A percentile compares a stretch with the other conserved stretches of the same genome.
Conservation (phyloP, 1,139 yeast species). For the Arxiozyma heterogenica region DNA sequence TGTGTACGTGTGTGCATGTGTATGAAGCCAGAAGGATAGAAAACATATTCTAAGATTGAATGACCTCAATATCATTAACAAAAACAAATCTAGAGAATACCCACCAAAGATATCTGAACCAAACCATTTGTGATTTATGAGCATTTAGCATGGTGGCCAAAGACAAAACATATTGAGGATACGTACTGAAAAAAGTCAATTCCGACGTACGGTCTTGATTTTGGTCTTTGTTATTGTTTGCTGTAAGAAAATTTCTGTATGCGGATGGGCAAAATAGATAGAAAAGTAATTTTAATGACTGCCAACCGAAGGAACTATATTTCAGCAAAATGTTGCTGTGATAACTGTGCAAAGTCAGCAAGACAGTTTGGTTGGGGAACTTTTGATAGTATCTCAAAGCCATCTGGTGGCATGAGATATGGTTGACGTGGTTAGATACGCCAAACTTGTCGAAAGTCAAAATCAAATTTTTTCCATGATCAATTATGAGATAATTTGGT, state of each 20-base stretch:
- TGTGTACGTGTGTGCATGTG: conserved; percentile 4
- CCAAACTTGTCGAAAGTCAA: conserved; percentile 80
- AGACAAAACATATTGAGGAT: conserved; percentile 50
- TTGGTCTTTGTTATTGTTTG: conserved; percentile 21
- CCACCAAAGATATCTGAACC: conserved; percentile 94
- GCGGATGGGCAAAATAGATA: background rate
- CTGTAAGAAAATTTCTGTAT: background rate
- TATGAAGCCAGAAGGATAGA: conserved; percentile 1
- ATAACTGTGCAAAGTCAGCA: conserved; percentile 9
- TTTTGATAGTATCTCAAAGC: conserved; percentile 31
- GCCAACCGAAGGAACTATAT: conserved; percentile 9
- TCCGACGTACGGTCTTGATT: conserved; percentile 4
- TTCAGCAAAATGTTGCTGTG: conserved; percentile 8
- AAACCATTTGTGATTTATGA: conserved; percentile 84
- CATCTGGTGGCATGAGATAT: conserved; percentile 56
- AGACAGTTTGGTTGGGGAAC: conserved; percentile 16
- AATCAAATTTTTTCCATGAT: conserved; percentile 36
- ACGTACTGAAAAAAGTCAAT: conserved; percentile 20
- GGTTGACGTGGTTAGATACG: conserved; percentile 81
- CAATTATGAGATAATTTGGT: background rate
- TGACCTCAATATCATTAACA: conserved; percentile 48
- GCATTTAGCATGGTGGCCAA: conserved; percentile 74
- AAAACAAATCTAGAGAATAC: conserved; percentile 53
- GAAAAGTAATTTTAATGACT: conserved; percentile 6
- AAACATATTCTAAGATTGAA: background rate